Base-by-base conservation (phyloP, 2,329 filamentous ascomycete genomes). In the Fusarium poae region DNA sequence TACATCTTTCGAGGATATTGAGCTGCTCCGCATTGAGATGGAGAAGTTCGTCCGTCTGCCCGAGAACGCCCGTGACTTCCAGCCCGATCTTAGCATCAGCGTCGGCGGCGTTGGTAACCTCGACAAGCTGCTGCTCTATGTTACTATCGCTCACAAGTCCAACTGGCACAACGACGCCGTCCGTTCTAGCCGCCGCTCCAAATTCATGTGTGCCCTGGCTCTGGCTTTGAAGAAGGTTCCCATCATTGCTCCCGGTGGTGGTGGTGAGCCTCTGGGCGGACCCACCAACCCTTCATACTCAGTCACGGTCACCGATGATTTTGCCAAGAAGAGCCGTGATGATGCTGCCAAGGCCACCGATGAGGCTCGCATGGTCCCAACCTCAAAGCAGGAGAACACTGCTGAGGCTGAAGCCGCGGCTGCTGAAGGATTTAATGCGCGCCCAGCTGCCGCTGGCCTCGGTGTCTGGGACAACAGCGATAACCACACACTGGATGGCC, bases 141-240 rank as follows among this genome's bases (percentile, higher is more conserved):
- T 97, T 39, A 90, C 92, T 73, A 94, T 97, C 76, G 89, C 91
- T 75, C 94, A 98, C 85, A 98, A 98, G 82, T 93, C 91, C 60
- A 96, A 95, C 81, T 95, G 92, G 92, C 89, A 93, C 72, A 94
- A 97, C 79, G 95, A 97, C 72, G 85, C 88, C 2, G 86, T 97
- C 40, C 91, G 94, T 40, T 90, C 91, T 20, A 87, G 91, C 9
- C 89, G 94, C 53, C 90, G 95, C 64, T 97, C 92, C 78, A 98
- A 97, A 80, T 98, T 99, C 82, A 97, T 98, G 89, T 97, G 94
- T 76, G 96, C 96, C 1, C 84, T 99, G 61, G 90, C 96, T 6
- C 80, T 94, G 11, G 94, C 95, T 5, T 82, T 97, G 61, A 92
- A 93, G 80, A 94, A 91, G 81, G 86, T 99, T 20, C 95, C 94